phyloP scores from a whole-genome alignment of 2,329 filamentous ascomycete genomes.

The Microdochium nivale region DNA sequence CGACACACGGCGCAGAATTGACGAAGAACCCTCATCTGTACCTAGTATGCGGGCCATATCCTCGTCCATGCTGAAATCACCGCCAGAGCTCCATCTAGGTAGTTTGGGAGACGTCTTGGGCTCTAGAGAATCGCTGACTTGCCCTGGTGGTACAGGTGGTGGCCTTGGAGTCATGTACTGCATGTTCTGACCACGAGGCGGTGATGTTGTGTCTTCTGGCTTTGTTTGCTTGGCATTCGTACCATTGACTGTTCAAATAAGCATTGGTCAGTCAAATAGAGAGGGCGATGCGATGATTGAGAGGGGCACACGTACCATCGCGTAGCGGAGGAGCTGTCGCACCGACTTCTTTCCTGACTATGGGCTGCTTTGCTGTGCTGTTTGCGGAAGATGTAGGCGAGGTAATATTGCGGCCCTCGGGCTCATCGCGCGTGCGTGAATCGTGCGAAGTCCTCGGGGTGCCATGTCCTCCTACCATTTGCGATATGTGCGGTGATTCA shows the following conservation, averaged over 20 bases:
- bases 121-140: constrained; percentile 28
- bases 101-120: constrained; percentile 55
- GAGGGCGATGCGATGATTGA: background rate
- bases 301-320: constrained; percentile 29
- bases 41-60: constrained; percentile 86
- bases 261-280: background rate
- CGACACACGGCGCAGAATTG: constrained; percentile 79
- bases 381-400: constrained; percentile 31
- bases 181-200: constrained; percentile 35
- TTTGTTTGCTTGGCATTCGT: constrained; percentile 9
- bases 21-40: constrained; percentile 67
- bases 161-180: constrained; percentile 51
- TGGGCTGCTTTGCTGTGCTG: constrained; percentile 35
- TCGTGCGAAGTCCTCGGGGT: constrained; percentile 49
- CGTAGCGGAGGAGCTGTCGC: constrained; percentile 23
- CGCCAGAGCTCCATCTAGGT: constrained; percentile 68
- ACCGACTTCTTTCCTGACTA: constrained; percentile 58
- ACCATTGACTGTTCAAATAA: constrained; percentile 23
- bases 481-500: constrained; percentile 20
- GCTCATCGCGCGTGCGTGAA: constrained; percentile 46
- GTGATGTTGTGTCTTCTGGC: constrained; percentile 9
- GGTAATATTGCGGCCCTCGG: constrained; percentile 36
- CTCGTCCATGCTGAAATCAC: constrained; percentile 89
- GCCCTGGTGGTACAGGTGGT: constrained; percentile 43
- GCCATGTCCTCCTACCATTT: background rate